Evolutionary conservation across 73 alveolate species (phyloP).

Genomic region (Tetrahymena thermophila): DNA sequence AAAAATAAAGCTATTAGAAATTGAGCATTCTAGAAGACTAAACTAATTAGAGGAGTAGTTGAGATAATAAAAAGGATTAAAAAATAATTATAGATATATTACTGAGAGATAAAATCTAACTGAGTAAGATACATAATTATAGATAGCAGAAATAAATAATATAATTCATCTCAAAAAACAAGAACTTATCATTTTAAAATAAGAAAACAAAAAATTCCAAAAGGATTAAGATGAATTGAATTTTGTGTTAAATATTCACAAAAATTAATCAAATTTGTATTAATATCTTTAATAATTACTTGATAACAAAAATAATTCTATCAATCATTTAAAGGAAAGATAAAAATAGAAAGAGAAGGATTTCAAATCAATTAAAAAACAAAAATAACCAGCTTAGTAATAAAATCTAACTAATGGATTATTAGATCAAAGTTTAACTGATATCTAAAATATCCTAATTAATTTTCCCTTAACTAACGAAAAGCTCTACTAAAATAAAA

Average conservation of each 20-base stretch:
- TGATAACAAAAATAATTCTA: neutral
- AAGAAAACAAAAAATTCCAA: neutral
- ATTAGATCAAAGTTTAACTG: neutral
- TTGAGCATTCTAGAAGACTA: neutral
- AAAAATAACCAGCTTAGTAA: neutral
- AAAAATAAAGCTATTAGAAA: neutral
- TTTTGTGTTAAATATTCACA: neutral
- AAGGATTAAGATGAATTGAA: neutral
- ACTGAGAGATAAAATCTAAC: neutral
- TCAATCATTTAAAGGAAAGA: neutral
- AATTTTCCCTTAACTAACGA: neutral
- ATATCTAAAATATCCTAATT: neutral
- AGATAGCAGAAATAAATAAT: neutral
- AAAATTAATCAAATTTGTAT: neutral
- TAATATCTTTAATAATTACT: neutral
- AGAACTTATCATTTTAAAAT: neutral
- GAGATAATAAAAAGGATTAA: neutral
- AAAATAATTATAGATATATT: neutral
- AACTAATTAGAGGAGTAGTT: neutral
- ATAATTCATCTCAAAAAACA: neutral
- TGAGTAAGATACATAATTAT: neutral
- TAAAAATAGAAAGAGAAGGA: neutral
- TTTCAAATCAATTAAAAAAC: neutral
- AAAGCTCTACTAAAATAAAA: neutral
- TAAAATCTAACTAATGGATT: neutral